Evolutionary conservation across 2,329 filamentous ascomycete genomes (phyloP), one percentile per base, ranked within the genome.

Genomic region (Chaetomiaceae sp.): DNA sequence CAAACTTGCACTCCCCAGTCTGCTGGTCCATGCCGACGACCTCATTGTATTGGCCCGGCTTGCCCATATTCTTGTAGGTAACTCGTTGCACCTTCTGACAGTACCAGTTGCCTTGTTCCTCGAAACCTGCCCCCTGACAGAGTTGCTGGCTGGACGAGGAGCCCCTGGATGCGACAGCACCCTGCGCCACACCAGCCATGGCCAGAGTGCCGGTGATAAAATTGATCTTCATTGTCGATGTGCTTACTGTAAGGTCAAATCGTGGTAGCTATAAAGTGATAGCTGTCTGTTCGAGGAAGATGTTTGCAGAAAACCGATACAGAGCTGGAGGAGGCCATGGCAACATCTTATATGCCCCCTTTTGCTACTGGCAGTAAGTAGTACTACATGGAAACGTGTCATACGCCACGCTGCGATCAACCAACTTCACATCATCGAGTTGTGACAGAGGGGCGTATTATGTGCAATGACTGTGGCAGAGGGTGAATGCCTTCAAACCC

Each of bases 31-130:
- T 88, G 49, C 65, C 62, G 23, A 75, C 80, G 32, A 90, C 78
- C 50, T 78, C 77, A 54, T 86, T 77, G 73, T 89, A 91, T 40
- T 71, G 72, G 34, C 86, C 86, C 38, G 75, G 61, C 44, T 74
- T 73, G 27, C 79, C 79, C 61, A 89, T 77, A 51, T 81, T 80
- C 54, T 70, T 69, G 68, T 89, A 90, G n/a, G 80, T 77, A 67
- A 91, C 85, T 44, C 82, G 79, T 53, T 46, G 27, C 53, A 90
- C 84, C 34, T 76, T 64, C 52, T 81, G 75, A 68, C 85, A 87
- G 71, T 85, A 89, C 72, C 71, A 84, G 68, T 88, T 89, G 56
- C 81, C 80, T 23, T 38, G 27, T n/a, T 45, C 48, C 4, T 25
- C 2, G 18, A 25, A 18, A 25, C 66, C 61, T 5, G 30, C 64